Base-by-base conservation (phyloP, 1,284 basidiomycete genomes). In the Marasmius fiardii region DNA sequence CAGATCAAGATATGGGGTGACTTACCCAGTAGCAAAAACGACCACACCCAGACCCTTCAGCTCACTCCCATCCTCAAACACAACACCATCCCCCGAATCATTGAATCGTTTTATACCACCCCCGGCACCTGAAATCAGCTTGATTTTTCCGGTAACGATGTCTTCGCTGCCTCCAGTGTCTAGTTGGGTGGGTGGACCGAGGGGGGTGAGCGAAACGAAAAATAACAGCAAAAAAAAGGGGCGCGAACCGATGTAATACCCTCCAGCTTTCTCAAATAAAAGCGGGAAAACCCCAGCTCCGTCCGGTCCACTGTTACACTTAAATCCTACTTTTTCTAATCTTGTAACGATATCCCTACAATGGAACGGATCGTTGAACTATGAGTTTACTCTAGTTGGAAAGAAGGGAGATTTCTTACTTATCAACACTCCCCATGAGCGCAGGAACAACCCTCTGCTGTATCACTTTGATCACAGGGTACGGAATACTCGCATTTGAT, bases 61-160 rank as follows among this genome's bases (percentile, higher is more conserved):
- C 33, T 73, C 70, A 44, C 74, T 77, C 52, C 85, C 85, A 62
- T 78, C 84, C 69, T 90, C 88, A 49, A 41, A 41, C n/a, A 41
- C 39, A 6, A 41, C n/a, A 10, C 39, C 39, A 7, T 10, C 8
- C 1, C n/a, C n/a, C 4, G 28, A 4, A 31, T 31, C 28, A 4
- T 8, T 14, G 16, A 41, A 41, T 7, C 4, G 11, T 41, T 41
- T 41, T 16, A 41, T 41, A 10, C 39, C 39, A 7, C 39, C 39
- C 11, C 39, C 39, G 8, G 39, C 39, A n/a, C 14, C 14, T 41
- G 39, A 41, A 20, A 41, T 41, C 7, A 92, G 70, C 66, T 89
- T 89, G 70, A 92, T 90, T 64, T 86, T 83, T 20, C 85, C 82
- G 55, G 89, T 83, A 26, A 82, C 76, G 61, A 92, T 81, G 56